A percentile compares a stretch with the other conserved stretches of the same genome.
Conservation (phyloP, 306 rosid genomes). For the Quercus aquifolioides region DNA sequence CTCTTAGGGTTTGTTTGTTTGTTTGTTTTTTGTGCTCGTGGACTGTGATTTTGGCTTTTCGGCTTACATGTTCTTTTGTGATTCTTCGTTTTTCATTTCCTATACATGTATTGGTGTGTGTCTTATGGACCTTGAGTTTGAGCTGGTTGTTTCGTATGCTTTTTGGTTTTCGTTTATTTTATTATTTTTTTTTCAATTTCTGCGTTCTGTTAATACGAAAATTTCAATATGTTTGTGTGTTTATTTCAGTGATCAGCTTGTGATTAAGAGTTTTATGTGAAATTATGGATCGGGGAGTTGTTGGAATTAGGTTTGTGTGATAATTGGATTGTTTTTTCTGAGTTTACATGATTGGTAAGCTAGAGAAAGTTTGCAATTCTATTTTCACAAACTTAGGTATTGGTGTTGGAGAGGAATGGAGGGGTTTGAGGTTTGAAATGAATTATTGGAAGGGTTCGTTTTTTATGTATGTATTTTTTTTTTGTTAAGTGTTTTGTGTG, state of each 20-base stretch:
- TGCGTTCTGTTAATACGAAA: no score
- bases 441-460: background rate
- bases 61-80: background rate
- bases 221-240: no score
- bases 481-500: no score
- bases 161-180: no score
- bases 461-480: background rate
- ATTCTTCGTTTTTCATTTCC: background rate
- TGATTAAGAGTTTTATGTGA: background rate
- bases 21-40: no score
- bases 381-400: background rate
- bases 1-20: background rate
- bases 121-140: no score
- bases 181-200: no score
- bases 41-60: no score
- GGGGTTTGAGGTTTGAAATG: background rate
- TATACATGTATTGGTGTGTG: background rate
- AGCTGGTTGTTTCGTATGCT: no score
- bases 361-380: background rate
- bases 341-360: background rate
- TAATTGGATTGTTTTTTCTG: background rate
- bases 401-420: background rate
- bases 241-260: background rate
- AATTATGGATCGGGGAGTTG: background rate
- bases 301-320: background rate